phyloP scores from a whole-genome alignment of 768 basidiomycete genomes.

The Podaxis rugospora region DNA sequence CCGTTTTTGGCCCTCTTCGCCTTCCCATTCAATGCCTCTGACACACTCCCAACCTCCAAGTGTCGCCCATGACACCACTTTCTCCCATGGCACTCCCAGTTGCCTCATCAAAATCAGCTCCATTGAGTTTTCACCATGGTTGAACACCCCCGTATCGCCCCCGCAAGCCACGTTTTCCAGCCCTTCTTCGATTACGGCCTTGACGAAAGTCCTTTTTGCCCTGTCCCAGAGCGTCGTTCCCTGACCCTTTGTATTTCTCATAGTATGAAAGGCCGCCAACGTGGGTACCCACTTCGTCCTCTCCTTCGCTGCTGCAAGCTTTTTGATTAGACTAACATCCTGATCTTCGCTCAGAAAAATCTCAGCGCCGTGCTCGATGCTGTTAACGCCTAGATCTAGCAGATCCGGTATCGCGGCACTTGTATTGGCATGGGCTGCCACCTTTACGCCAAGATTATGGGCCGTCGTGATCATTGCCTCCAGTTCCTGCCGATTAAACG shows the following conservation, averaged over 20 bases:
- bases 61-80: slow-evolving; percentile 56
- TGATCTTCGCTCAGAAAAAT: slow-evolving; percentile 19
- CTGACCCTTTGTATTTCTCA: slow-evolving; percentile 13
- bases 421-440: slow-evolving; percentile 50
- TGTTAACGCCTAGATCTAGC: slow-evolving; percentile 39
- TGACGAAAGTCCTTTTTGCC: slow-evolving; percentile 35
- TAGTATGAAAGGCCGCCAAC: slow-evolving; percentile 43
- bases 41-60: slow-evolving; percentile 57
- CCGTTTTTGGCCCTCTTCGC: slow-evolving; percentile 10
- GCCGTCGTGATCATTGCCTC: slow-evolving; percentile 47
- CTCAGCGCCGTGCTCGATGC: slow-evolving; percentile 52
- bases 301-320: slow-evolving; percentile 21
- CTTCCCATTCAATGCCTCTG: slow-evolving; percentile 43
- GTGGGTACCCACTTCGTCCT: slow-evolving; percentile 55
- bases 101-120: slow-evolving; percentile 60
- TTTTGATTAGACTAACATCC: slow-evolving; percentile 19
- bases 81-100: slow-evolving; percentile 47
- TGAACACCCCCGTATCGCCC: slow-evolving; percentile 62
- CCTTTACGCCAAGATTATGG: slow-evolving; percentile 48
- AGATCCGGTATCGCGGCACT: slow-evolving; percentile 29
- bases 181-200: slow-evolving; percentile 29
- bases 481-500: slow-evolving; percentile 44
- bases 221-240: slow-evolving; percentile 31
- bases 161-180: slow-evolving; percentile 54
- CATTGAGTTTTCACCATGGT: slow-evolving; percentile 55